phyloP scores from a whole-genome alignment of 176 grass and related monocot species.

The Musa troglodytarum region DNA sequence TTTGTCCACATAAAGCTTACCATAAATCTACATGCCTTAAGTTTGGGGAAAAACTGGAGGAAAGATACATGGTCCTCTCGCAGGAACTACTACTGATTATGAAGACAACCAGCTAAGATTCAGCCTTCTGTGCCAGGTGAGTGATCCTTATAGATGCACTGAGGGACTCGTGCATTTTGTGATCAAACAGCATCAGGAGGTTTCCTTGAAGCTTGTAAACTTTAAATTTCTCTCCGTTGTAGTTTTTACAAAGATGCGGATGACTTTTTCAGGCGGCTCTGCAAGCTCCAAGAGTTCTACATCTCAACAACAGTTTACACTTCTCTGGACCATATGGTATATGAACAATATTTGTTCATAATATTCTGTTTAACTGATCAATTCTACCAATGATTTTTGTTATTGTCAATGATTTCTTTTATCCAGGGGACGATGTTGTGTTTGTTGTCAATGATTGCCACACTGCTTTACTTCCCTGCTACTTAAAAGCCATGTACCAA shows the following conservation, averaged over 20 bases:
- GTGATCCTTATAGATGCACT: neutral
- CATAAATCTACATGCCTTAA: conserved; percentile 27
- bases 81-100: conserved; percentile 47
- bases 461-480: conserved; percentile 52
- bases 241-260: conserved; percentile 9
- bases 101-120: conserved; percentile 77
- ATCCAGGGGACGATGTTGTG: conserved; percentile 71
- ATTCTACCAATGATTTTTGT: neutral
- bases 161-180: no score
- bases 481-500: conserved; percentile 76
- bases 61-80: conserved; percentile 78
- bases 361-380: neutral
- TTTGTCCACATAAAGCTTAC: neutral
- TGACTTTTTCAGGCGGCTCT: conserved; percentile 55
- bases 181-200: neutral
- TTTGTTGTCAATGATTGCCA: conserved; percentile 96
- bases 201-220: neutral
- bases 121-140: conserved; percentile 80
- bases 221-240: neutral
- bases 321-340: conserved; percentile 67
- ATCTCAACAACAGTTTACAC: conserved; percentile 52
- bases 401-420: neutral
- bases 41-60: conserved; percentile 89
- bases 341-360: neutral
- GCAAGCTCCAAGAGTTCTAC: conserved; percentile 63